Evolutionary conservation across 2,329 filamentous ascomycete genomes (phyloP).

Genomic region (Penicillium sp.): DNA sequence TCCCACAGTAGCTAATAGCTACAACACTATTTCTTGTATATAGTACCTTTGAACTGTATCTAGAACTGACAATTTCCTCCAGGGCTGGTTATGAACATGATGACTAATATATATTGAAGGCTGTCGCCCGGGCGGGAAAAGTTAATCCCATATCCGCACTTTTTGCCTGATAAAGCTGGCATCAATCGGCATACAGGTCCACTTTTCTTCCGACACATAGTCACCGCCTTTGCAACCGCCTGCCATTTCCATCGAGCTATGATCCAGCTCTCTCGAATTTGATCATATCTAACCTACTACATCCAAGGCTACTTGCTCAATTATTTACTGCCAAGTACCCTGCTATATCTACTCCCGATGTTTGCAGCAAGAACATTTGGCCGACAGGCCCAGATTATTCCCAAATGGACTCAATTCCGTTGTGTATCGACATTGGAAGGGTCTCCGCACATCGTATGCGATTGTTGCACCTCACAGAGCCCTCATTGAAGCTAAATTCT

Average conservation of each 20-base stretch:
- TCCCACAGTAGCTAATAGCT: too few species aligned
- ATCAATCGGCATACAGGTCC: background rate
- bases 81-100: background rate
- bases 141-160: background rate
- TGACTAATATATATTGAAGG: background rate
- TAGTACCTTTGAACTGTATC: background rate
- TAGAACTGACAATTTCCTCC: background rate
- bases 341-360: constrained; percentile 20
- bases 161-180: background rate
- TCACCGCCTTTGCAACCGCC: constrained; percentile 21
- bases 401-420: constrained; percentile 30
- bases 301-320: background rate
- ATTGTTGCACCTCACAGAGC: background rate
- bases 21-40: background rate
- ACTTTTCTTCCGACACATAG: background rate
- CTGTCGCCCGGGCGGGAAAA: background rate
- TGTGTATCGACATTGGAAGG: constrained; percentile 40
- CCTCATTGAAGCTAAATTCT: constrained; percentile 16
- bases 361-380: constrained; percentile 23
- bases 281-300: background rate
- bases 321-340: background rate
- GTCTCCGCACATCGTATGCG: constrained; percentile 42
- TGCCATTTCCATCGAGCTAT: constrained; percentile 13
- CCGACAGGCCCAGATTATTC: constrained; percentile 20
- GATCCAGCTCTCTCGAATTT: background rate